Evolutionary conservation across 345 rosid genomes (phyloP), one percentile per base, ranked within the genome.

Genomic region (Reutealis trisperma): DNA sequence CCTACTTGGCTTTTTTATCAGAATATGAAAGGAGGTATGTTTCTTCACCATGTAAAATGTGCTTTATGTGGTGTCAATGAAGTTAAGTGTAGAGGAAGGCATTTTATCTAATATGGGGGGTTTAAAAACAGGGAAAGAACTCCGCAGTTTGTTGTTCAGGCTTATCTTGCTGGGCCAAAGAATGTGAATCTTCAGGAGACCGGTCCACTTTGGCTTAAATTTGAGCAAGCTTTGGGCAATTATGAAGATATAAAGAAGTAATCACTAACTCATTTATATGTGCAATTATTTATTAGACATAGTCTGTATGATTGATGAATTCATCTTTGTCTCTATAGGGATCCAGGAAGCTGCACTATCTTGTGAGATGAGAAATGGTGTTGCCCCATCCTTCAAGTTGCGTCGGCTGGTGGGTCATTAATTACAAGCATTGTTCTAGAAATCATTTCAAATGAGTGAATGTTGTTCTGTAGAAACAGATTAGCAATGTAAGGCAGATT

Each of bases 1-100:
- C 98, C 42, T 93, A 93, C 74, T 72, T 91, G 76, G 87, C 92
- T 51, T 93, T 93, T 92, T 78, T 96, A 86, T 88, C 94, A 18
- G 87, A 85, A 82, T 93, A 93, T 67, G 96, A 96, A 84, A 94
- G 97, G 80, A 81, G 91, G 99, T 93, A 86, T 4, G 86, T 58
- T 55, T 76, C 24, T 51, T 67, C 57, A 15, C 63, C 67, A 25
- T 4, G 27, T 58, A 57, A 21, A 27, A 51, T 73, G 41, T 71
- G 16, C 24, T 71, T 47, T 37, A 37, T 37, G 0, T 9, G 64
- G 64, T 27, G 25, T 63, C 51, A 41, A 1, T 55, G 41, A 7
- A 37, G 2, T 32, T 59, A 5, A 42, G 25, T 6, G 16, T 64
- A 10, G 22, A 72, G 30, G 68, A 3, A 32, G 54, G 41, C 41